Base-by-base conservation (phyloP, 768 basidiomycete species). In the Phylloporus arenicola region DNA sequence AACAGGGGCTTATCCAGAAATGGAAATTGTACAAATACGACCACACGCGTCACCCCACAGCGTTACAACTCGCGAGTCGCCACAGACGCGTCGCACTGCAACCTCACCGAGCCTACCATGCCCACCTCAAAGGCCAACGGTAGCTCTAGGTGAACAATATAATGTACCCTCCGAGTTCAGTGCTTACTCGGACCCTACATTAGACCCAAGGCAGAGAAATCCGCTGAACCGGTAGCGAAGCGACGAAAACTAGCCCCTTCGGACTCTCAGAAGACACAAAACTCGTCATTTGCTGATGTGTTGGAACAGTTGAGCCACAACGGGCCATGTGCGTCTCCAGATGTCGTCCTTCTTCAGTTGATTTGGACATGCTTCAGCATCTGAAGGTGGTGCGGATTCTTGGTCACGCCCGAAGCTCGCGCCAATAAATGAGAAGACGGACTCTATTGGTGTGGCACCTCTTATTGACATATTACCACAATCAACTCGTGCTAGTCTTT, bases 301-400 rank as follows among this genome's bases (percentile, higher is more conserved):
- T 68, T 88, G 17, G 82, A 83, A 64, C 73, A 75, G 47, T 65
- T 88, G 53, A 80, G 80, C 58, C 75, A 77, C 45, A 78, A 82
- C 7, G 73, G 70, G 1, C 51, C 65, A 48, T 76, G 81, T 79
- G 51, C 19, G 78, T 64, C 39, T 42, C 41, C 20, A 24, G 39
- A 8, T 6, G 6, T 44, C 29, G 19, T 44, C 16, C 7, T 43
- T 13, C 8, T 33, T 41, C n/a, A 41, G 38, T 45, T 20, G 42
- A 53, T 34, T 45, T 41, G 33, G 19, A 42, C 29, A 19, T 43
- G 8, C 39, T 33, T 11, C 44, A 86, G 86, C 71, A 42, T 80
- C 80, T 10, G 89, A 91, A 67, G 90, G 89, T 55, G 90, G 89
- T 50, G 82, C 86, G 17, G 78, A 86, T 62, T 65, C 69, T 35